Conservation (phyloP, 352 stramenopile genomes). For the Globisporangium rhizosaccharum region DNA sequence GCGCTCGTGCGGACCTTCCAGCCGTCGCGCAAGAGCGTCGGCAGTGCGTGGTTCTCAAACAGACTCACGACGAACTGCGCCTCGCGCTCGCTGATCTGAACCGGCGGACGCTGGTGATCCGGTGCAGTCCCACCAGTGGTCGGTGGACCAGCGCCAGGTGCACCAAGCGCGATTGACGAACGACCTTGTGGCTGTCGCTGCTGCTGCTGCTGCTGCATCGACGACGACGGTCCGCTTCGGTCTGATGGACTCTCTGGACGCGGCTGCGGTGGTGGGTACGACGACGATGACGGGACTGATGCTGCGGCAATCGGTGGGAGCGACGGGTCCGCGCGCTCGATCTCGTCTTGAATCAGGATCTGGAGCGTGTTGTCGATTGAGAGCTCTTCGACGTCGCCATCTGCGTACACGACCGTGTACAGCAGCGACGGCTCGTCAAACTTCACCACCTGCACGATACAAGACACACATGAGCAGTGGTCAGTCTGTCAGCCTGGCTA, state of each 20-base stretch:
- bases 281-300: too few species aligned
- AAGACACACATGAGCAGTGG: not conserved
- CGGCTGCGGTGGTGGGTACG: conserved; percentile 9
- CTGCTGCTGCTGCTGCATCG: conserved; percentile 1
- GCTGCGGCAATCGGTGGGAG: conserved; percentile 22
- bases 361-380: conserved; percentile 73
- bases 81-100: conserved; percentile 70
- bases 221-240: not conserved
- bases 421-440: conserved; percentile 62
- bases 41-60: conserved; percentile 78
- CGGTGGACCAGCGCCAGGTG: not conserved
- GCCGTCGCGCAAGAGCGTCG: conserved; percentile 51
- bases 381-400: conserved; percentile 76
- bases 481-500: not conserved
- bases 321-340: conserved; percentile 68
- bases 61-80: conserved; percentile 68
- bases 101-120: conserved; percentile 6
- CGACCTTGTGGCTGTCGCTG: not conserved
- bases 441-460: conserved; percentile 51
- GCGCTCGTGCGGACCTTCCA: conserved; percentile 49
- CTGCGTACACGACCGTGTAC: conserved; percentile 83
- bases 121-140: not conserved
- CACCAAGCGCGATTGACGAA: not conserved
- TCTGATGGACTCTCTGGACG: conserved; percentile 16
- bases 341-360: conserved; percentile 83